Percentiles rank a stretch among this genome's conserved stretches.
phyloP scores from a whole-genome alignment of 2,329 filamentous ascomycete species.

The Graphilbum fragrans region DNA sequence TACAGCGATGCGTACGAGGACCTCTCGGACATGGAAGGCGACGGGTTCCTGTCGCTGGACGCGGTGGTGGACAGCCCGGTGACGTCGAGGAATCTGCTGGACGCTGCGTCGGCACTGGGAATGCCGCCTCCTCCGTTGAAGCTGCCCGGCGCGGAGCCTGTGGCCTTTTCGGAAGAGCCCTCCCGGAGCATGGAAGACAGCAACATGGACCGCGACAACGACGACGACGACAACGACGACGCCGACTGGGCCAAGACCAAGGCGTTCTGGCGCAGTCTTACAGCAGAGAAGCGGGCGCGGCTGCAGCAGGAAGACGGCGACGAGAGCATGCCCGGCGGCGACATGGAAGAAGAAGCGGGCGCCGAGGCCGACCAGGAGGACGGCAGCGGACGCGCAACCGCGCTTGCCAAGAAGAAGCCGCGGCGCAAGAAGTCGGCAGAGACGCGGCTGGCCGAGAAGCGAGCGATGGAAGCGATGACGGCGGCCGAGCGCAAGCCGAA shows the following conservation, averaged over 20 bases:
- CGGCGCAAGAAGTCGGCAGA: conserved; percentile 27
- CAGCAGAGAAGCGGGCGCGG: conserved; percentile 47
- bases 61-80: conserved; percentile 55
- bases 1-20: conserved; percentile 74
- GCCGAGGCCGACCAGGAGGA: conserved; percentile 9
- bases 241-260: conserved; percentile 57
- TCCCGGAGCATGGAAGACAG: neutral
- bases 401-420: conserved; percentile 18
- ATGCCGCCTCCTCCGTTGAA: too few species aligned
- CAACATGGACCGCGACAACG: neutral
- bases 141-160: neutral
- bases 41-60: conserved; percentile 61
- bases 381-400: conserved; percentile 1
- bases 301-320: conserved; percentile 43
- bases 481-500: conserved; percentile 25
- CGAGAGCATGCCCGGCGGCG: conserved; percentile 34
- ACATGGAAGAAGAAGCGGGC: conserved; percentile 24
- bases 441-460: conserved; percentile 25
- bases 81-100: conserved; percentile 10
- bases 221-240: neutral
- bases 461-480: conserved; percentile 23
- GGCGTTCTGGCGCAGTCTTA: conserved; percentile 57
- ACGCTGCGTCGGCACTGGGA: neutral
- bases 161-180: neutral
- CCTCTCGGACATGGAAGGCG: conserved; percentile 48